A percentile compares a stretch with the other conserved stretches of the same genome.
These are phyloP conservation scores for Saccharum officinarum DNA, from an alignment of 176 grass and related monocot species.

Conservation along the genomic window DNA sequence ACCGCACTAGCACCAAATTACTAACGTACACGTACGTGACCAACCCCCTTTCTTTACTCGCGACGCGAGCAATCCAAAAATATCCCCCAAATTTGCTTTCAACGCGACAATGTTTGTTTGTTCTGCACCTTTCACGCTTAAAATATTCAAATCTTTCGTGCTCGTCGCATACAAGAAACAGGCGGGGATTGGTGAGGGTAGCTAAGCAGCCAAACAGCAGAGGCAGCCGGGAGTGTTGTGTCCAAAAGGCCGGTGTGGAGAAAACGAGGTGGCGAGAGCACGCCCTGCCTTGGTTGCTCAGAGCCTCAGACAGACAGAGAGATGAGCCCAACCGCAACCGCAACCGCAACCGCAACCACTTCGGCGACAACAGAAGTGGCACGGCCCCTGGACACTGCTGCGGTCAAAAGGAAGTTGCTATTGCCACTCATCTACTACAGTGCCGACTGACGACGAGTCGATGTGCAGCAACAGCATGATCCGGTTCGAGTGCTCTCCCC, in stretches of 20 bases:
- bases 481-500: too few relatives aligned
- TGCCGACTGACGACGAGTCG: not conserved
- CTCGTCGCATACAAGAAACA: not conserved
- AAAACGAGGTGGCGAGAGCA: constrained; percentile 19
- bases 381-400: not conserved
- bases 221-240: too few relatives aligned
- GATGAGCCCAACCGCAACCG: not conserved
- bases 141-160: not conserved
- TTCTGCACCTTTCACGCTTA: not conserved
- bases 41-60: not conserved
- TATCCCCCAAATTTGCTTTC: not conserved
- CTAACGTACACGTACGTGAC: not conserved
- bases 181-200: not conserved
- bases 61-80: not conserved
- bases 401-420: not conserved
- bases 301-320: not conserved
- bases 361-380: not conserved
- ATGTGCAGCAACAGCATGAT: not conserved
- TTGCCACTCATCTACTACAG: not conserved
- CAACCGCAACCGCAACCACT: not conserved
- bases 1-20: not conserved
- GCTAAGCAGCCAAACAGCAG: not conserved
- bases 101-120: not conserved
- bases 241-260: constrained; percentile 40
- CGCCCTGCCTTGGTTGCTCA: constrained; percentile 38